Conservation (phyloP, 768 basidiomycete species). For the Trametes meyenii region DNA sequence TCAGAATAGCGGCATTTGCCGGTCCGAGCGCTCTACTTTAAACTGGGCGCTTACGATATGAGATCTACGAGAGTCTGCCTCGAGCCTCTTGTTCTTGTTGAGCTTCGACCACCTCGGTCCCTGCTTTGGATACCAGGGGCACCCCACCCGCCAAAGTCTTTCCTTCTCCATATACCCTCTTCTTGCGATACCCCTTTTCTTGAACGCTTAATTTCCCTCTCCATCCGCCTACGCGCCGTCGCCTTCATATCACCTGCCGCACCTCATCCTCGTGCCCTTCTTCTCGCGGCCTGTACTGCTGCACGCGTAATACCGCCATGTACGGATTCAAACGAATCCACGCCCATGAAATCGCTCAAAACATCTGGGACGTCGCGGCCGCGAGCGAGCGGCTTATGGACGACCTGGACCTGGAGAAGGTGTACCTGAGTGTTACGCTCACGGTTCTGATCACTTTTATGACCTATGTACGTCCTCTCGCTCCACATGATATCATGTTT, state of each 20-base stretch:
- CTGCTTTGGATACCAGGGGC: neutral
- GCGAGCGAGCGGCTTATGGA: neutral
- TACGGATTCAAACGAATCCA: neutral
- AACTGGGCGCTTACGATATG: too few relatives aligned
- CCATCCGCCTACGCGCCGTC: too few relatives aligned
- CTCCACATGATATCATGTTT: neutral
- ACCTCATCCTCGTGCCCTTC: slow-evolving; percentile 2
- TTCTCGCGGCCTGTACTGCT: neutral
- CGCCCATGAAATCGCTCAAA: neutral
- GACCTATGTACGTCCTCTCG: slow-evolving; percentile 10
- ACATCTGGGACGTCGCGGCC: neutral
- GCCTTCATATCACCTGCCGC: neutral
- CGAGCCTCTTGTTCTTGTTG: too few relatives aligned
- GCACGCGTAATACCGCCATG: neutral
- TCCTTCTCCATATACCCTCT: neutral
- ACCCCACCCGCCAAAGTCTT: neutral
- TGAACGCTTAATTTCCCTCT: neutral
- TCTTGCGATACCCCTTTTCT: neutral
- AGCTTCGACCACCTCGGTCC: slow-evolving; percentile 7
- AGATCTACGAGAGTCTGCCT: too few relatives aligned
- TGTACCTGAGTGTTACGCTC: neutral
- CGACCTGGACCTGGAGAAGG: neutral
- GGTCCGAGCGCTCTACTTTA: too few relatives aligned
- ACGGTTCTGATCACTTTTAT: slow-evolving; percentile 1
- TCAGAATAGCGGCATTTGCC: too few relatives aligned